Conservation (phyloP, 768 basidiomycete genomes). For the Suillus brevipes region DNA sequence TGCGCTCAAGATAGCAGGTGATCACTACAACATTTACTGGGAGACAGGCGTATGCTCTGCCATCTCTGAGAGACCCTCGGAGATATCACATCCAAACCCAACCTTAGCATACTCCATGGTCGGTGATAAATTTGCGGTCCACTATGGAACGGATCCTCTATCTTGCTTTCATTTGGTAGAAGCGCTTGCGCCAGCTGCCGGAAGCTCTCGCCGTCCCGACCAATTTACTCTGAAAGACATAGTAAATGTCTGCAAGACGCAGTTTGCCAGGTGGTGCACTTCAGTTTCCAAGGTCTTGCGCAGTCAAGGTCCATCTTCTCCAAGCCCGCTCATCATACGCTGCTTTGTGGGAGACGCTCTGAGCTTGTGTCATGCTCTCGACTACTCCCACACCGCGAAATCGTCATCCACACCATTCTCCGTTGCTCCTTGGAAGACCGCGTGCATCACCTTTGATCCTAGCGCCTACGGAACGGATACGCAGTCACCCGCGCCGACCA, state of each 20-base stretch:
- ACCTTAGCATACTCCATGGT: slow-evolving; percentile 30
- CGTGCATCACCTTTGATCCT: slow-evolving; percentile 24
- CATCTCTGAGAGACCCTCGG: slow-evolving; percentile 16
- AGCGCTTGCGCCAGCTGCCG: slow-evolving; percentile 14
- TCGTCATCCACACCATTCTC: slow-evolving; percentile 19
- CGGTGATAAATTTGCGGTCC: slow-evolving; percentile 25
- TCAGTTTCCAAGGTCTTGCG: slow-evolving; percentile 18
- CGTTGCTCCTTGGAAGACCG: slow-evolving; percentile 25
- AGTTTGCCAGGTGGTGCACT: slow-evolving; percentile 32
- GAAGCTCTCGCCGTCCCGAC: background rate
- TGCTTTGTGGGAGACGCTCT: slow-evolving; percentile 33
- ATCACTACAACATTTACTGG: slow-evolving; percentile 31
- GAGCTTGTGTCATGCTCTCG: slow-evolving; percentile 29
- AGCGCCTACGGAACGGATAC: slow-evolving; percentile 19
- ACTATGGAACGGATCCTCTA: slow-evolving; percentile 32
- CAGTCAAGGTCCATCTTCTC: background rate
- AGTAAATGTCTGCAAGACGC: slow-evolving; percentile 14
- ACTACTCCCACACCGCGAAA: slow-evolving; percentile 11
- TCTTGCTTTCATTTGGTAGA: slow-evolving; percentile 35
- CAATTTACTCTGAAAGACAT: background rate
- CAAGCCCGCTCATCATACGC: slow-evolving; percentile 23
- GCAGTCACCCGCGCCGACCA: slow-evolving; percentile 24
- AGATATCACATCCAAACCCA: slow-evolving; percentile 25
- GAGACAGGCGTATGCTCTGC: slow-evolving; percentile 26
- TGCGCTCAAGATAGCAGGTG: slow-evolving; percentile 7